Conservation (phyloP, 805 yeast species). For the Yarrowia keelungensis region DNA sequence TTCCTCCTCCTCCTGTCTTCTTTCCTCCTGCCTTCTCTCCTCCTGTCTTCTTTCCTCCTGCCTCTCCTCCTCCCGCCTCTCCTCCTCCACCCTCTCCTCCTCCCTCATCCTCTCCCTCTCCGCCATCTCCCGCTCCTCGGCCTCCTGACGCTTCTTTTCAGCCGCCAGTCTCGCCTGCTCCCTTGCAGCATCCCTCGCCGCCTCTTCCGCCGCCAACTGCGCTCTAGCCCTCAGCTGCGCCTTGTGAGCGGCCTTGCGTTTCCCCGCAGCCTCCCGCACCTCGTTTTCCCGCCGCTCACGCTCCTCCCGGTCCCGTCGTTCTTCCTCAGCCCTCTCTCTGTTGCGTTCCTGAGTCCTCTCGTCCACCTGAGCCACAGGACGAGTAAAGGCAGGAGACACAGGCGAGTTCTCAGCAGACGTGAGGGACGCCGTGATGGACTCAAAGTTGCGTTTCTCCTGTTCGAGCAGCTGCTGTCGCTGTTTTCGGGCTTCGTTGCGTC, state of each 20-base stretch:
- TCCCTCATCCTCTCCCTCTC: too few species aligned
- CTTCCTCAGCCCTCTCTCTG: slow-evolving; percentile 12
- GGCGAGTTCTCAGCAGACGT: neutral
- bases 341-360: neutral
- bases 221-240: neutral
- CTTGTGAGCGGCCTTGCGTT: slow-evolving; percentile 6
- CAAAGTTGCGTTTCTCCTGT: slow-evolving; percentile 1
- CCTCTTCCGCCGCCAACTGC: neutral
- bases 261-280: neutral
- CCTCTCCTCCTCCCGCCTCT: too few species aligned
- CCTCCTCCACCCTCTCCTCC: too few species aligned
- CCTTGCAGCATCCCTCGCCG: neutral
- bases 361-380: neutral
- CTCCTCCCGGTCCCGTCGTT: slow-evolving; percentile 1
- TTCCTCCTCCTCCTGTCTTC: too few species aligned
- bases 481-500: slow-evolving; percentile 10
- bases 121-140: neutral
- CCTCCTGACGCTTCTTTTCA: neutral
- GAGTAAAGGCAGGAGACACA: neutral
- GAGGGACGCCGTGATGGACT: slow-evolving; percentile 15
- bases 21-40: too few species aligned
- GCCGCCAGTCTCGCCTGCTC: neutral
- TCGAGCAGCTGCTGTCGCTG: slow-evolving; percentile 14
- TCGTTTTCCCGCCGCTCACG: neutral
- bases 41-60: too few species aligned